Base-by-base conservation (phyloP, 176 grass and related monocot genomes). In the Pontederia paniculata region DNA sequence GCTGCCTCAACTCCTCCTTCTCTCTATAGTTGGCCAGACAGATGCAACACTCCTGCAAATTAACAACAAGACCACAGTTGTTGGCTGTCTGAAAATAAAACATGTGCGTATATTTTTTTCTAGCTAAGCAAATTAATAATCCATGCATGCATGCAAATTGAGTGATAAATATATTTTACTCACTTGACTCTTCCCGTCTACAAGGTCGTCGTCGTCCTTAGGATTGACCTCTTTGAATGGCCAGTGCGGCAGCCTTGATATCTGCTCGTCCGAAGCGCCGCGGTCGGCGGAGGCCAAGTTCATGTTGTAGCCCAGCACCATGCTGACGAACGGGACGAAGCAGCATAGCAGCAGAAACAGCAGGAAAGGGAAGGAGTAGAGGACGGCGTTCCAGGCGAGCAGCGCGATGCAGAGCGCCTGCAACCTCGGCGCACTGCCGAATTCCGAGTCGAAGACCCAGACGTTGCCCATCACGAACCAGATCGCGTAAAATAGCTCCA, bases 401-500 rank as follows among this genome's bases (percentile, higher is more conserved):
- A 98, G 83, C 15, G 67, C 62, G 51, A 91, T 65, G 77, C 86
- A 91, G 62, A 98, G 86, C 41, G 72, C 72, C 18, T 98, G 82
- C 60, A 98, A 61, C 70, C 70, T 82, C 31, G 86, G 93, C 13
- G 93, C 82, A 15, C 78, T 65, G 72, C 82, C 63, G 54, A 91
- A 91, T 42, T 86, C 80, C 23, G 86, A 77, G 72, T 98, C 93
- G 68, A 98, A 98, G 64, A 91, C 80, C 93, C 93, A 98, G 31
- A 98, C 93, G 61, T 98, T 98, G n/a, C 86, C 93, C 93, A 98
- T 91, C 70, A 98, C n/a, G n/a, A n/a, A n/a, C n/a, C n/a, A n/a
- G n/a, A n/a, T n/a, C n/a, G n/a, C n/a, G n/a, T n/a, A n/a, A n/a
- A n/a, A n/a, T n/a, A n/a, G n/a, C n/a, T n/a, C n/a, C n/a, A n/a